phyloP scores from a whole-genome alignment of 176 grass and related monocot genomes.

The Dendrocalamus sinicus region DNA sequence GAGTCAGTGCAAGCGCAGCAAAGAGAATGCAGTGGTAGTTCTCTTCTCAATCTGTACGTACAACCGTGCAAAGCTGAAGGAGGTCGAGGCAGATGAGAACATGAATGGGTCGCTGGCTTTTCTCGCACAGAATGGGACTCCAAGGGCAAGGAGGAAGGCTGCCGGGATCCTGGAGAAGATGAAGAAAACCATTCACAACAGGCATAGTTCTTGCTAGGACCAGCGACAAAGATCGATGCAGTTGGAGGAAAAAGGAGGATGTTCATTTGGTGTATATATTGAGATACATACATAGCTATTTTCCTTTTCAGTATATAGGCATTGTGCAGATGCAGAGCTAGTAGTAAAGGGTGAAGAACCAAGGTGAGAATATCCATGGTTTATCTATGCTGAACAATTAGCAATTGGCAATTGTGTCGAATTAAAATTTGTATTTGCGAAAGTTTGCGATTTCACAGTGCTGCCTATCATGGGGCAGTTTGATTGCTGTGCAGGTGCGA shows the following conservation, averaged over 20 bases:
- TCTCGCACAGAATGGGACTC: slow-evolving; percentile 62
- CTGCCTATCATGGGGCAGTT: too few relatives aligned
- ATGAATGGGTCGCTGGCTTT: slow-evolving; percentile 56
- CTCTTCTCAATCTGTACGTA: slow-evolving; percentile 66
- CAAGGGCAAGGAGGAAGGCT: slow-evolving; percentile 72
- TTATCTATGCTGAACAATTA: too few relatives aligned
- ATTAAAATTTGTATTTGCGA: too few relatives aligned
- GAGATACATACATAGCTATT: slow-evolving; percentile 46
- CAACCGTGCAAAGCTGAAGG: slow-evolving; percentile 59
- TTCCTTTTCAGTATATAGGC: slow-evolving; percentile 44
- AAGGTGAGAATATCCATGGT: too few relatives aligned
- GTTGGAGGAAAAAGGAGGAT: slow-evolving; percentile 30
- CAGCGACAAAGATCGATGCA: slow-evolving; percentile 11
- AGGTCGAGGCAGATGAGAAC: slow-evolving; percentile 63
- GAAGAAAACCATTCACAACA: slow-evolving; percentile 56
- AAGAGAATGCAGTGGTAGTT: slow-evolving; percentile 77
- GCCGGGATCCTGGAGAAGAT: slow-evolving; percentile 66
- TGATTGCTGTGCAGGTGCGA: too few relatives aligned
- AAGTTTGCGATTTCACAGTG: too few relatives aligned
- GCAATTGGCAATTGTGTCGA: too few relatives aligned
- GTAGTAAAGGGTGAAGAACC: slow-evolving; percentile 19
- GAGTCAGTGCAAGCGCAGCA: slow-evolving; percentile 60
- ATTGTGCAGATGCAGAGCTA: slow-evolving; percentile 35
- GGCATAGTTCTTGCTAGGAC: slow-evolving; percentile 70
- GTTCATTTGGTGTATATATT: slow-evolving; percentile 54